Evolutionary conservation across 371 early-diverging fungal species (phyloP).

Genomic region (Mortierella sp.): DNA sequence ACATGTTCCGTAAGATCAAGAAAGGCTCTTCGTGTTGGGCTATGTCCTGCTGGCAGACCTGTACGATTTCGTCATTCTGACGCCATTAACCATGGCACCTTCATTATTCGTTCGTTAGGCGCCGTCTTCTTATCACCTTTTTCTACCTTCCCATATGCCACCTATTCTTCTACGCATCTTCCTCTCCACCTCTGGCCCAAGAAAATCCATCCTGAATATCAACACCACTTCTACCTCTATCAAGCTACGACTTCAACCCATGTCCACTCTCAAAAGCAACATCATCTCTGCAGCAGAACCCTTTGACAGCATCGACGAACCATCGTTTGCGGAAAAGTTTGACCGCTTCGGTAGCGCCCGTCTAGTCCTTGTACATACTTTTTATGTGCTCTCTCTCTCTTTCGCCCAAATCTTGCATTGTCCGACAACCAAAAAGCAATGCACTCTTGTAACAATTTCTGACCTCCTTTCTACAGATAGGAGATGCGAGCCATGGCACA

Average conservation of each 20-base stretch:
- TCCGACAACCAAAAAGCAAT: neutral
- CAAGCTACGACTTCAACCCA: neutral
- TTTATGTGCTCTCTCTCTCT: neutral
- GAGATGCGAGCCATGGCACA: constrained; percentile 56
- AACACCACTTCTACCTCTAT: too few species aligned
- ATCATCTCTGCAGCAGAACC: constrained; percentile 3
- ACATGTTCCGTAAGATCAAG: too few species aligned
- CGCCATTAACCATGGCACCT: too few species aligned
- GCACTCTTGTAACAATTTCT: neutral
- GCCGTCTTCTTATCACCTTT: too few species aligned
- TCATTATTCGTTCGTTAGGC: too few species aligned
- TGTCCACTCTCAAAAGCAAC: neutral
- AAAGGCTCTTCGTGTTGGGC: too few species aligned
- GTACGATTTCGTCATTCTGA: too few species aligned
- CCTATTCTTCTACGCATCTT: too few species aligned
- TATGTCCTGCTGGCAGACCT: too few species aligned
- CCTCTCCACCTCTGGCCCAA: too few species aligned
- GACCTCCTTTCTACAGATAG: constrained; percentile 34
- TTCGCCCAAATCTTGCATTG: neutral
- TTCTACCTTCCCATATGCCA: too few species aligned
- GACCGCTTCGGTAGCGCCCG: neutral
- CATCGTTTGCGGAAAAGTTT: constrained; percentile 6
- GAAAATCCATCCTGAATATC: too few species aligned
- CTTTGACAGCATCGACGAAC: constrained; percentile 2
- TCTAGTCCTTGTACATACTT: constrained; percentile 4